Conservation (phyloP, 2,329 filamentous ascomycete species). For the Chaetomium sp. region DNA sequence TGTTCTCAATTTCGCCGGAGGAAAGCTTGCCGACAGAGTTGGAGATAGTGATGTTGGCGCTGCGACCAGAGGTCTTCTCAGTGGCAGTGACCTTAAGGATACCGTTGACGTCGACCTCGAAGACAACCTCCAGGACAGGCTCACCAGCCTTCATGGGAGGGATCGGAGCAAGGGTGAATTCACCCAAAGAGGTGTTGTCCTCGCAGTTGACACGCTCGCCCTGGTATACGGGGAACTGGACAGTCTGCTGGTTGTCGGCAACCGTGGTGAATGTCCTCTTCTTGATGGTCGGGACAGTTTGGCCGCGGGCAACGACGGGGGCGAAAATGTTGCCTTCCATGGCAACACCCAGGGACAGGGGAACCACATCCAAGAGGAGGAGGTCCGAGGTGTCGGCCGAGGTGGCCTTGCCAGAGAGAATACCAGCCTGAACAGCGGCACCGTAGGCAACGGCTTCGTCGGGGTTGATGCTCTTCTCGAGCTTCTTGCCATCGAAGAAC, state of each 20-base stretch:
- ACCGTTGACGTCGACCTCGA: conserved; percentile 99
- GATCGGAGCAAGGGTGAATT: conserved; percentile 89
- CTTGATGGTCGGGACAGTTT: conserved; percentile 73
- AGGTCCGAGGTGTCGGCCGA: conserved; percentile 92
- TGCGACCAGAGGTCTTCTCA: conserved; percentile 97
- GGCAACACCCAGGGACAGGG: conserved; percentile 94
- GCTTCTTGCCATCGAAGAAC: conserved; percentile 99
- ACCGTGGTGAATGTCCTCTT: conserved; percentile 89
- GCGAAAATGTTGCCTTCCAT: conserved; percentile 99
- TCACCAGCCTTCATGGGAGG: conserved; percentile 90
- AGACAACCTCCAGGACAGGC: conserved; percentile 93
- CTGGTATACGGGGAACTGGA: conserved; percentile 90
- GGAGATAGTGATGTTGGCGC: conserved; percentile 98
- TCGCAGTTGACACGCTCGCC: conserved; percentile 97
- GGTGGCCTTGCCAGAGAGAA: conserved; percentile 95
- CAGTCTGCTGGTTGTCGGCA: conserved; percentile 67
- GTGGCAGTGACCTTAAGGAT: conserved; percentile 99
- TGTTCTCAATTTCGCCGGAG: conserved; percentile 89
- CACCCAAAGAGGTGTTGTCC: conserved; percentile 95
- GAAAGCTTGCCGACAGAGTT: conserved; percentile 99
- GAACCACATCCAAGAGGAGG: conserved; percentile 90
- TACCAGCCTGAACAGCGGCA: conserved; percentile 97
- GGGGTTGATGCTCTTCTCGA: conserved; percentile 99
- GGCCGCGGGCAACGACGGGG: conserved; percentile 76
- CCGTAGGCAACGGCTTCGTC: conserved; percentile 99